Evolutionary conservation across 345 rosid species (phyloP), one percentile per base, ranked within the genome.

Genomic region (Mangifera indica): DNA sequence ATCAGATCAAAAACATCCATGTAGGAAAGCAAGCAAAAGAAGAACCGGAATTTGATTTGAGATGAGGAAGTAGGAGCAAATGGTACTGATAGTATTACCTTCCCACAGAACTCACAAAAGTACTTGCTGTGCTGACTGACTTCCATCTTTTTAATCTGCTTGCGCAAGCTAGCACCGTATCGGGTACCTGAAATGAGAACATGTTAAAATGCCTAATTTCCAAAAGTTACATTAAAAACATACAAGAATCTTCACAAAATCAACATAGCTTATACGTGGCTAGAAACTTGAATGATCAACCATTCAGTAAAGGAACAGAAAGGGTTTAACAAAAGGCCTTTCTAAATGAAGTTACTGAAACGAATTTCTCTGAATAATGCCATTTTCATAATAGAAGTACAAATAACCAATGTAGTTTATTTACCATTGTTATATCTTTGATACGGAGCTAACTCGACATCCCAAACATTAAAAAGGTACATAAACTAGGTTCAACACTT

Each of bases 121-220:
- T 74, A 90, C 79, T 88, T 90, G 88, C 90, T 85, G 78, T 90
- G 96, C 58, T 88, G 96, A 10, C 89, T 86, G 3, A 90, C 89
- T 71, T 88, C 92, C 95, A 88, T 90, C 81, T 88, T 87, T 86
- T 88, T 90, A 13, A 90, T 90, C 82, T 90, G 93, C 85, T 88
- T 90, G 60, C 96, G 81, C 80, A 90, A 70, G 84, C 96, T 90
- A 51, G 96, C 96, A 69, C 96, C 96, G 78, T 90, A 90, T 1
- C 96, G 88, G 61, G 91, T 88, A 61, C 89, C 96, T 90, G 46
- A 56, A 80, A 62, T 24, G 1, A 12, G 9, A 52, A 15, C n/a
- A 22, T 32, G 24, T 37, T 32, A n/a, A 45, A 45, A 57, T 45
- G 3, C n/a, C 24, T 37, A 5, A 29, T 3, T 13, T 46, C n/a